Base-by-base conservation (phyloP, 495 filamentous ascomycete genomes). In the Coniosporium apollinis region DNA sequence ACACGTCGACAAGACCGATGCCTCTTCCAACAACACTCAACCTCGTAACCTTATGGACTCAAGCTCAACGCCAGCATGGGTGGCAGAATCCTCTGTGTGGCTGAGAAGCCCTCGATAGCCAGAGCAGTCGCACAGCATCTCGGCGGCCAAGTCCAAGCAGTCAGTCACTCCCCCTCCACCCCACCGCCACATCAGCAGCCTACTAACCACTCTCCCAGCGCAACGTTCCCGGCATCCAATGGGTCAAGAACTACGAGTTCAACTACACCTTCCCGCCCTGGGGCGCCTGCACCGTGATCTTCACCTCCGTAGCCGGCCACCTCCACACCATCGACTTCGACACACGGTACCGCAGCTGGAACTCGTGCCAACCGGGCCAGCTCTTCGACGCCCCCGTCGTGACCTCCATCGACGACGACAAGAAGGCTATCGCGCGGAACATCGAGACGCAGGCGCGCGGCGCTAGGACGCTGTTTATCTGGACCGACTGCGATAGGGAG, bases 401-500 rank as follows among this genome's bases (percentile, higher is more conserved):
- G 28, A 72, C 70, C 14, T 55, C 54, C 24, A 67, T 91, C 20
- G 67, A 73, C 34, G 48, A 72, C 76, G 76, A 87, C 49, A 86
- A 82, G 48, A 71, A 69, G 45, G 59, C 72, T 13, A 79, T 96
- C 37, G 82, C 85, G 6, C 61, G 71, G 4, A 97, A 97, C 48
- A 96, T 97, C 48, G 64, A 74, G 30, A 55, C 62, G 4, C 73
- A 89, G 54, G 89, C 91, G 9, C 68, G 67, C 29, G 64, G 68
- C 45, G 60, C 70, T 36, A 66, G 64, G 45, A 72, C 71, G 14
- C 64, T 97, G 10, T 89, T 84, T 54, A 93, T 97, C 47, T 97
- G 89, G 89, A 97, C 89, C 1, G 89, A 97, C 65, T 96, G 89
- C 58, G 89, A 97, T 64, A 74, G 86, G 33, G 89, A 97, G 65